These are phyloP conservation scores for Diaporthe caulivora DNA, from an alignment of 2,329 filamentous ascomycete species.

Conservation along the genomic window DNA sequence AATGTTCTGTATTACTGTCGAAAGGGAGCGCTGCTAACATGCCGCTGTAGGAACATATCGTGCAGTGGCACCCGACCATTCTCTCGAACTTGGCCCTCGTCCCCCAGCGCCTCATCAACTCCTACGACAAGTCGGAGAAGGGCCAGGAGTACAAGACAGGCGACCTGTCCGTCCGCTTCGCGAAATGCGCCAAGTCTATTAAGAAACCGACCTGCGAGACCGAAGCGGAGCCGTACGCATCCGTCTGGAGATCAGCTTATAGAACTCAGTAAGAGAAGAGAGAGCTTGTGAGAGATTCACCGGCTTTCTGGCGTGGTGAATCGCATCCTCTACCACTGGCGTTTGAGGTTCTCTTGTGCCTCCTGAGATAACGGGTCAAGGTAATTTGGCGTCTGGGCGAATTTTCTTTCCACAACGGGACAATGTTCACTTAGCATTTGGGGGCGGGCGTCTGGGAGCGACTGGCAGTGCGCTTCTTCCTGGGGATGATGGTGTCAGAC, in stretches of 20 bases:
- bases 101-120: constrained; percentile 86
- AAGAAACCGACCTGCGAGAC: constrained; percentile 74
- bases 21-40: constrained; percentile 45
- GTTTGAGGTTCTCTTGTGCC: not conserved
- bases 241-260: constrained; percentile 61
- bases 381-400: constrained; percentile 7
- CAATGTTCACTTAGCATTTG: constrained; percentile 2
- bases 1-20: not conserved
- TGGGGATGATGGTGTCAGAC: not conserved
- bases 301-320: not conserved
- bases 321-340: not conserved
- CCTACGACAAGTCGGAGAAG: constrained; percentile 72
- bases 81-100: constrained; percentile 89
- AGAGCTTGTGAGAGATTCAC: not conserved
- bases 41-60: constrained; percentile 78
- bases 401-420: constrained; percentile 2
- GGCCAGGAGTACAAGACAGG: constrained; percentile 82
- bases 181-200: constrained; percentile 73
- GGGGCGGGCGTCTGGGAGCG: constrained; percentile 8
- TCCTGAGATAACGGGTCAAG: not conserved
- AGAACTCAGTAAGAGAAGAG: constrained; percentile 57
- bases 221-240: constrained; percentile 70
- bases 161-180: constrained; percentile 85
- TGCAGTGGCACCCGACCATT: constrained; percentile 97
- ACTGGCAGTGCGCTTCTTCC: not conserved